Base-by-base conservation (phyloP, 768 basidiomycete genomes). In the Leccinum uliginosum region DNA sequence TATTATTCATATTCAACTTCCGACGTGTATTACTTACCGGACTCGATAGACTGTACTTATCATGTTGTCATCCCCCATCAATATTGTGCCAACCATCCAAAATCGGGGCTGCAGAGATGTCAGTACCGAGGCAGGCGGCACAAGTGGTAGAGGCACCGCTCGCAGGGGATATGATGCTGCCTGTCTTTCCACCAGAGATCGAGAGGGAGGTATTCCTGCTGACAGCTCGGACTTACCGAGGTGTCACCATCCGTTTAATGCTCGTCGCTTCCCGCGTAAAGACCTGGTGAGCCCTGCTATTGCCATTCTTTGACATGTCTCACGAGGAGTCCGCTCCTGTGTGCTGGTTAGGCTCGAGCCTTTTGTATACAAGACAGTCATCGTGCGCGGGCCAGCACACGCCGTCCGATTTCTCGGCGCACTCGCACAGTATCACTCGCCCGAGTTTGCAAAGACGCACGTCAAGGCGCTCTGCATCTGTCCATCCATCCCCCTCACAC, bases 291-390 rank as follows among this genome's bases (percentile, higher is more conserved):
- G n/a, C n/a, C n/a, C n/a, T 30, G n/a, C n/a, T n/a, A 30, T 30
- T 30, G 29, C 29, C 32, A 1, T 34, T 14, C 11, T 34, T 30
- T 12, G 32, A 14, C 32, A 14, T 6, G 32, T 34, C 32, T 34
- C 5, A 34, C 29, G 29, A 30, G 10, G 29, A 11, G 10, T 11
- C 10, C 29, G 10, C 29, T 30, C 10, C 12, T 34, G n/a, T n/a
- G n/a, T n/a, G n/a, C n/a, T n/a, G n/a, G n/a, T n/a, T n/a, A 67
- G 66, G 65, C 44, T 67, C 17, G 61, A 67, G 46, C 49, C 53
- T 3, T 59, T 65, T 46, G 50, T 65, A 15, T 65, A 67, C 46
- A 56, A 56, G 38, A 67, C 54, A 6, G 52, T 62, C 57, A 23
- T 57, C 17, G 24, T 66, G 9, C 58, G 59, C 5, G 53, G 50